Evolutionary conservation across 441 rosid species (phyloP), one percentile per base, ranked within the genome.

Genomic region (Eruca vesicaria): DNA sequence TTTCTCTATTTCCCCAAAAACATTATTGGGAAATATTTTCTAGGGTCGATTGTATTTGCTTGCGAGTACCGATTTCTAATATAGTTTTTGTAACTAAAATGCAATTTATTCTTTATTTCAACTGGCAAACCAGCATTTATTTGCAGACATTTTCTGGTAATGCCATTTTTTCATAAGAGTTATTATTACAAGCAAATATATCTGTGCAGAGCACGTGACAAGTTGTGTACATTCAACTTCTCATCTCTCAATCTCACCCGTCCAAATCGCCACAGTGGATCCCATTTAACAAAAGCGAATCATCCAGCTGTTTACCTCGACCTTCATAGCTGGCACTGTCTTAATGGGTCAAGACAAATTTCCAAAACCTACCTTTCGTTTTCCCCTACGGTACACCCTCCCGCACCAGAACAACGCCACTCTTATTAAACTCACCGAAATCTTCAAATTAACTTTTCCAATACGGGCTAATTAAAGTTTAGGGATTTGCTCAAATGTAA

Each of bases 251-350:
- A 78, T 78, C 81, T 63, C 56, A 63, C 5, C 81, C 81, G 78
- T 68, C 57, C 55, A 69, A 50, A 15, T 61, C 14, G 0, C 6
- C 11, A 65, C 75, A 48, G 35, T 20, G 58, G 58, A 53, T 6
- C 14, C 28, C 14, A 29, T n/a, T 45, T 19, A 18, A 6, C 18
- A 60, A 61, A 78, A 68, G 66, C 43, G 67, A 78, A 41, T 57
- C 74, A 41, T 78, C 79, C 87, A 83, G 86, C 89, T 87, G 89
- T 80, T 10, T 66, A 12, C 73, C 23, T 78, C 66, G 60, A 62
- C 57, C 7, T 12, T 23, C 74, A 57, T 79, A 83, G 84, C 86
- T 84, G 89, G 76, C 84, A 72, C 14, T 56, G 71, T 69, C 75
- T 79, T 77, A 77, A 48, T 81, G 82, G 88, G 76, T 50, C 32